Conservation (phyloP, 148 eudicot species). For the Fagopyrum tataricum region DNA sequence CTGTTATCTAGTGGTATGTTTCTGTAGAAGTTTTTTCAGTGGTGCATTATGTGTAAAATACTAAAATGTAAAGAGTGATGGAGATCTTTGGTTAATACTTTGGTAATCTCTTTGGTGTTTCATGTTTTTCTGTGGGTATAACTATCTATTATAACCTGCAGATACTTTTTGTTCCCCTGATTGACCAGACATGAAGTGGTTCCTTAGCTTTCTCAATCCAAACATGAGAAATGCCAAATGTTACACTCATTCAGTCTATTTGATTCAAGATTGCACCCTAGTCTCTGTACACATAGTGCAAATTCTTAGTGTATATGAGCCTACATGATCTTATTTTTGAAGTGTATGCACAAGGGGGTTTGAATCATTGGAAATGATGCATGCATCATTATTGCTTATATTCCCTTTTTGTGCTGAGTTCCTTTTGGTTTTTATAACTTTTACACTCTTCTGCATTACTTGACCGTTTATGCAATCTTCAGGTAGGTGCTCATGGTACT, state of each 20-base stretch:
- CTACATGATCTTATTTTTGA: background rate
- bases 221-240: background rate
- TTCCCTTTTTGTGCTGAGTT: background rate
- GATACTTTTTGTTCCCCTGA: background rate
- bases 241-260: background rate
- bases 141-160: background rate
- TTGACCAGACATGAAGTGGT: background rate
- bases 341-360: background rate
- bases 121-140: background rate
- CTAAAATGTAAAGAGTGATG: too few species aligned
- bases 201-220: background rate
- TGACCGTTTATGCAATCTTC: constrained; percentile 17
- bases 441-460: background rate
- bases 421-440: background rate
- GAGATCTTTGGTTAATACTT: background rate
- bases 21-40: too few species aligned
- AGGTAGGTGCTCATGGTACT: constrained; percentile 99
- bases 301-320: background rate
- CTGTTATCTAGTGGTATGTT: too few species aligned
- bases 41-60: too few species aligned
- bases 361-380: background rate
- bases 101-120: background rate
- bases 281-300: background rate
- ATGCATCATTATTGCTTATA: background rate
- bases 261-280: background rate